phyloP scores from a whole-genome alignment of 2,329 filamentous ascomycete genomes.

The Emergomyces pasteurianus region DNA sequence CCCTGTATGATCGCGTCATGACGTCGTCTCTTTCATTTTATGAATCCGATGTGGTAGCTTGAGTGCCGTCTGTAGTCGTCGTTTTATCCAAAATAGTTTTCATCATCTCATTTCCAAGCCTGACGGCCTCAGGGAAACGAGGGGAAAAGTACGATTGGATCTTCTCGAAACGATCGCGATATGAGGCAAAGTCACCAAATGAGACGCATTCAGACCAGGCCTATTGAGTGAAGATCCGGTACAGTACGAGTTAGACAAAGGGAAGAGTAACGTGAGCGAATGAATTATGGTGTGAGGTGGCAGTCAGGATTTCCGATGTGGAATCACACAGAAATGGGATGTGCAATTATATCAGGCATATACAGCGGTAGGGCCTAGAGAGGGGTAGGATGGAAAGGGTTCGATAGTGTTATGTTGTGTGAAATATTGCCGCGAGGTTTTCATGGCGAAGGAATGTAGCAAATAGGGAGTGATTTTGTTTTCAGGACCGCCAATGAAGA shows the following conservation, averaged over 20 bases:
- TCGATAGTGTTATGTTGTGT: background rate
- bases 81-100: conserved; percentile 83
- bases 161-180: conserved; percentile 78
- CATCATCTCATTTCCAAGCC: conserved; percentile 93
- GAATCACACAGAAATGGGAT: background rate
- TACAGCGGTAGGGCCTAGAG: background rate
- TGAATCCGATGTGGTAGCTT: background rate
- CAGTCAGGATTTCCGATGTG: background rate
- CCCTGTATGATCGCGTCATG: background rate
- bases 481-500: background rate
- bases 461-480: background rate
- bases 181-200: conserved; percentile 85
- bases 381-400: background rate
- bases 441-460: background rate
- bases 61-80: conserved; percentile 8
- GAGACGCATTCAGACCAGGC: conserved; percentile 93
- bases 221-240: conserved; percentile 19
- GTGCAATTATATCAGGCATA: background rate
- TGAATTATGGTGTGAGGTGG: background rate
- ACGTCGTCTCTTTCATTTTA: background rate
- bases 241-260: background rate
- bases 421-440: background rate
- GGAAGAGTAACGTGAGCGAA: background rate
- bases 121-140: conserved; percentile 73
- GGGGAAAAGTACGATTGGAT: conserved; percentile 89